Evolutionary conservation across 176 grass and related monocot species (phyloP).

Genomic region (Juncus effusus): DNA sequence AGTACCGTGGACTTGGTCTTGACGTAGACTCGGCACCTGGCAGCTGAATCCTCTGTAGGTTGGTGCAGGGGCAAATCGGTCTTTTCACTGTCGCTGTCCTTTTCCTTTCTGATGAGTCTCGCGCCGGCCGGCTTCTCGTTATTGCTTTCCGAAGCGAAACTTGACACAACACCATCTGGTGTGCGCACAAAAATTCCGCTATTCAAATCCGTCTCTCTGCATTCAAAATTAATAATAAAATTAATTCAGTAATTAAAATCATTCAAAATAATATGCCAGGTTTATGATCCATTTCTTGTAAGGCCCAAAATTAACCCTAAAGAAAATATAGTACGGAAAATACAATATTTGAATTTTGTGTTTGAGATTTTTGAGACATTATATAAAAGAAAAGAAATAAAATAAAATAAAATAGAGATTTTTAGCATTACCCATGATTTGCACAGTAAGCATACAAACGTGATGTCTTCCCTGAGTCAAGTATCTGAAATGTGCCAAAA

Average conservation of each 20-base stretch:
- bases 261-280: neutral
- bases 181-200: conserved; percentile 73
- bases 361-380: conserved; percentile 22
- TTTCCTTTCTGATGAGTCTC: conserved; percentile 53
- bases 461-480: conserved; percentile 49
- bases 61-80: conserved; percentile 23
- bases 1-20: conserved; percentile 59
- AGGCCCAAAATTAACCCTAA: neutral
- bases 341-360: neutral
- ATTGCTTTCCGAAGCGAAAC: conserved; percentile 53
- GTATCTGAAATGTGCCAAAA: conserved; percentile 47
- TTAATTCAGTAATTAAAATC: conserved; percentile 16
- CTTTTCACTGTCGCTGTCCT: conserved; percentile 23
- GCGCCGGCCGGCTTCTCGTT: conserved; percentile 45
- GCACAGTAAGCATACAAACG: conserved; percentile 83
- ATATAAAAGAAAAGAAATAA: neutral
- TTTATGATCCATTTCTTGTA: conserved; percentile 5
- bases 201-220: conserved; percentile 57
- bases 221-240: too few species aligned
- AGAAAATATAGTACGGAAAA: neutral
- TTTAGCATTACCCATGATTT: conserved; percentile 65
- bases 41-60: conserved; percentile 45
- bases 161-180: conserved; percentile 63
- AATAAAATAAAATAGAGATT: conserved; percentile 14
- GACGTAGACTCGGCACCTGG: conserved; percentile 67